Percentiles rank a stretch among this genome's conserved stretches.
Conservation (phyloP, 495 filamentous ascomycete species). For the Trichoderma virens region DNA sequence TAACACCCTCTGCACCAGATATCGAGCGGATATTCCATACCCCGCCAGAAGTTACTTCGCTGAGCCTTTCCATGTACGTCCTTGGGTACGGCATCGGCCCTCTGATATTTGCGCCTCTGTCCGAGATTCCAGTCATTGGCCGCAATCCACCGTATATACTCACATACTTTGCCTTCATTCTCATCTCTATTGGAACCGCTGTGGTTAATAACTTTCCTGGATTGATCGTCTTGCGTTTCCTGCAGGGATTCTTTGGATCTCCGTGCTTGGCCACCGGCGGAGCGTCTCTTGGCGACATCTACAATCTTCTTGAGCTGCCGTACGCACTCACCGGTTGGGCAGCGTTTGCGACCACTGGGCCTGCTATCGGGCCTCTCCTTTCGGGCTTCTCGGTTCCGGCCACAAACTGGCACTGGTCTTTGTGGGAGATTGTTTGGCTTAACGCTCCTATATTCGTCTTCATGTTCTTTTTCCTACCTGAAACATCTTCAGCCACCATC, state of each 20-base stretch:
- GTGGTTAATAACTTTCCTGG: constrained; percentile 64
- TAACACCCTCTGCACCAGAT: background rate
- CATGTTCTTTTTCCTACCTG: constrained; percentile 39
- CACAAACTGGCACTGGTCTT: constrained; percentile 50
- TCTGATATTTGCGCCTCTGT: background rate
- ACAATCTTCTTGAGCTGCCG: constrained; percentile 57
- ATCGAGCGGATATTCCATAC: background rate
- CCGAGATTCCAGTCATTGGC: constrained; percentile 51
- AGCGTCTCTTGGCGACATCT: constrained; percentile 73
- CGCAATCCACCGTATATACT: constrained; percentile 62
- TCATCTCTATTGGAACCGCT: constrained; percentile 68
- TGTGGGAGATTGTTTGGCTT: constrained; percentile 48
- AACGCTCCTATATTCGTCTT: constrained; percentile 35
- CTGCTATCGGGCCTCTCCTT: constrained; percentile 53
- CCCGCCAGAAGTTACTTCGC: background rate
- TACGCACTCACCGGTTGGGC: constrained; percentile 63
- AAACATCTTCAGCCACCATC: constrained; percentile 40
- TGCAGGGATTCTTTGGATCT: constrained; percentile 65
- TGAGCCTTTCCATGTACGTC: background rate
- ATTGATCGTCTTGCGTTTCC: constrained; percentile 65
- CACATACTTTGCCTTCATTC: constrained; percentile 63
- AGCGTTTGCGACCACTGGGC: constrained; percentile 35
- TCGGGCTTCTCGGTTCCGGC: constrained; percentile 54
- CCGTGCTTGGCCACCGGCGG: constrained; percentile 72
- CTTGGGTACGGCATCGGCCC: background rate